These are phyloP conservation scores for Phylloporus sp. DNA, from an alignment of 1,284 basidiomycete genomes.

Conservation along the genomic window DNA sequence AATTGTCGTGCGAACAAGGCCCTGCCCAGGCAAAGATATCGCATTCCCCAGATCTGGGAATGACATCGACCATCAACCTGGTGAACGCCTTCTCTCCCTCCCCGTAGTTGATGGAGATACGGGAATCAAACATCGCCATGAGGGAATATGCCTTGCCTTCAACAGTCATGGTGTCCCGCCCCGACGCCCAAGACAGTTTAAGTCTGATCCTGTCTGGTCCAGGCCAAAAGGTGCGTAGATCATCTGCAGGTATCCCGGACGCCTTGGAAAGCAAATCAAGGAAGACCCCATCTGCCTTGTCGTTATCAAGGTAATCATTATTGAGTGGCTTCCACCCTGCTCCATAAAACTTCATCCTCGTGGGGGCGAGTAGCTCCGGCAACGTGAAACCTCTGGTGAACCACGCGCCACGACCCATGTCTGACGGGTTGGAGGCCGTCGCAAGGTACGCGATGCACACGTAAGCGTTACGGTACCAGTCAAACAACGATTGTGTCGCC, in stretches of 20 bases:
- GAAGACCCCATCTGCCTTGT: slow-evolving; percentile 8
- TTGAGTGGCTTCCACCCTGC: slow-evolving; percentile 4
- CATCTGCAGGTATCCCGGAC: background rate
- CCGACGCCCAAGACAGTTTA: slow-evolving; percentile 8
- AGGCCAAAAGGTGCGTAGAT: slow-evolving; percentile 7
- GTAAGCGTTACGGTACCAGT: slow-evolving; percentile 28
- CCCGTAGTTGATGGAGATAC: background rate
- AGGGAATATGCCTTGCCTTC: slow-evolving; percentile 9
- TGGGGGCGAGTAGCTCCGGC: slow-evolving; percentile 3
- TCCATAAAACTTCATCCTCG: slow-evolving; percentile 12
- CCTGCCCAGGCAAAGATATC: slow-evolving; percentile 28
- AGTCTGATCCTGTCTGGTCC: slow-evolving; percentile 6
- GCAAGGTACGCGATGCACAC: slow-evolving; percentile 23
- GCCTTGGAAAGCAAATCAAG: slow-evolving; percentile 1
- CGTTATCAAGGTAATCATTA: background rate
- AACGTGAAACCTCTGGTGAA: slow-evolving; percentile 7
- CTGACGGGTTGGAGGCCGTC: background rate
- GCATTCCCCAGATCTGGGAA: slow-evolving; percentile 9
- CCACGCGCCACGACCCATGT: background rate
- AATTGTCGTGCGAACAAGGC: slow-evolving; percentile 9
- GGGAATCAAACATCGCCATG: slow-evolving; percentile 7
- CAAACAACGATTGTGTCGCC: slow-evolving; percentile 11
- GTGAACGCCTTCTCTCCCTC: slow-evolving; percentile 1
- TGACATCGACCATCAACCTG: slow-evolving; percentile 6
- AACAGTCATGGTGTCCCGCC: background rate